These are phyloP conservation scores for Cyberlindnera maritima DNA, from an alignment of 805 yeast genomes.

Conservation along the genomic window DNA sequence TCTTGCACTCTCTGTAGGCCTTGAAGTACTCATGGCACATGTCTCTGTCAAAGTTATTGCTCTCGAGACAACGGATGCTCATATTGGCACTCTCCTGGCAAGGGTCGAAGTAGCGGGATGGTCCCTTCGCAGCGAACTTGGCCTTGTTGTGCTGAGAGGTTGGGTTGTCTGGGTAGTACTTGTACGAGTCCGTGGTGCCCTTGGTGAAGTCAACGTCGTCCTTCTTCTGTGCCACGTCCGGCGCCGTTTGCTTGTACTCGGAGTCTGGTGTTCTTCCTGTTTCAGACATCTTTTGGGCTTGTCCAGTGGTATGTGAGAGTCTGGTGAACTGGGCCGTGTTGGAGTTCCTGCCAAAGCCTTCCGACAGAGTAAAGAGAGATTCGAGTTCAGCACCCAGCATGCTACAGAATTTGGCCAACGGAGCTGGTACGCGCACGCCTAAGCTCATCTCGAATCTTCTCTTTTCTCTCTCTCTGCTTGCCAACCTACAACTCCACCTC, in stretches of 20 bases:
- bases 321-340: too few species aligned
- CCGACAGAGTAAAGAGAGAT: too few species aligned
- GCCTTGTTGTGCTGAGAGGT: conserved; percentile 64
- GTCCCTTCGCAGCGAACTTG: conserved; percentile 69
- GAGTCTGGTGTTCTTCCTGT: conserved; percentile 19
- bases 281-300: conserved; percentile 9
- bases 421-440: not conserved
- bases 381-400: too few species aligned
- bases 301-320: not conserved
- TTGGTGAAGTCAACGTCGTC: conserved; percentile 50
- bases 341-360: too few species aligned
- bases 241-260: conserved; percentile 21
- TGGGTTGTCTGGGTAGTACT: conserved; percentile 88
- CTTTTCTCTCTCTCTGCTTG: not conserved
- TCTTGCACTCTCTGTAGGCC: conserved; percentile 90
- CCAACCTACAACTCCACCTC: not conserved
- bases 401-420: too few species aligned
- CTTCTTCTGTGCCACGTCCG: conserved; percentile 33
- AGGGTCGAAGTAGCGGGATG: conserved; percentile 88
- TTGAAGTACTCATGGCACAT: conserved; percentile 80
- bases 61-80: conserved; percentile 79
- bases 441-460: not conserved
- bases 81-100: conserved; percentile 87
- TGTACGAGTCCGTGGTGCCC: conserved; percentile 50
- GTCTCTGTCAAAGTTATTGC: conserved; percentile 68